Percentiles rank a stretch among this genome's conserved stretches.
Conservation (phyloP, 2,329 filamentous ascomycete species). For the Penicillium sp. region DNA sequence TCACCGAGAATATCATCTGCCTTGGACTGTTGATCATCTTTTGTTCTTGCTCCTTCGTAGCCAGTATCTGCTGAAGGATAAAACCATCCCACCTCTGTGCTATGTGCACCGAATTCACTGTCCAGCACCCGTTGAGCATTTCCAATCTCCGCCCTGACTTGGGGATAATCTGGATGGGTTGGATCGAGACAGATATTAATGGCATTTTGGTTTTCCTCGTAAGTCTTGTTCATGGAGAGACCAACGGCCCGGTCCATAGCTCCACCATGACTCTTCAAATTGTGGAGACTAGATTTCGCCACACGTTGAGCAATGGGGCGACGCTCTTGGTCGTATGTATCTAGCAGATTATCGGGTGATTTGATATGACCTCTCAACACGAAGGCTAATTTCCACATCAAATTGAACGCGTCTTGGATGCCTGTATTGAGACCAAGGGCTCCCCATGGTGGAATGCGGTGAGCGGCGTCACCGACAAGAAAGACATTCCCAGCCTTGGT, state of each 20-base stretch:
- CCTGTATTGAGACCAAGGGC: slow-evolving; percentile 41
- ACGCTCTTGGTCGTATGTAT: background rate
- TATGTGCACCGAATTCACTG: background rate
- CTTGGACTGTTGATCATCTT: background rate
- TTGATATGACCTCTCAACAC: background rate
- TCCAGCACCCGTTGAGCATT: background rate
- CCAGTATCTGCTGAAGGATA: background rate
- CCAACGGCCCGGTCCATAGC: slow-evolving; percentile 36
- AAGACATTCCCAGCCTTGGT: slow-evolving; percentile 28
- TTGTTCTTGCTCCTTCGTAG: background rate
- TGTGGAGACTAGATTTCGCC: slow-evolving; percentile 27
- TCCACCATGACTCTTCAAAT: slow-evolving; percentile 28
- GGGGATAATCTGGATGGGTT: background rate
- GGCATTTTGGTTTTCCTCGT: background rate
- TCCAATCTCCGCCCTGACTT: background rate
- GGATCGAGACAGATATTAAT: background rate
- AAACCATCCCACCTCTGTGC: background rate
- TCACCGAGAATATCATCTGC: background rate
- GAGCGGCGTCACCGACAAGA: slow-evolving; percentile 41
- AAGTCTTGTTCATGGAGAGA: slow-evolving; percentile 20
- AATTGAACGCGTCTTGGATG: slow-evolving; percentile 39
- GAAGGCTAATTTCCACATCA: slow-evolving; percentile 38
- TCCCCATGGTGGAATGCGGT: slow-evolving; percentile 38
- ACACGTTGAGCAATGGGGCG: slow-evolving; percentile 18
- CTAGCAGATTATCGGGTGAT: background rate